phyloP scores from a whole-genome alignment of 2,329 filamentous ascomycete species.

The Aspergillus eucalypticola region DNA sequence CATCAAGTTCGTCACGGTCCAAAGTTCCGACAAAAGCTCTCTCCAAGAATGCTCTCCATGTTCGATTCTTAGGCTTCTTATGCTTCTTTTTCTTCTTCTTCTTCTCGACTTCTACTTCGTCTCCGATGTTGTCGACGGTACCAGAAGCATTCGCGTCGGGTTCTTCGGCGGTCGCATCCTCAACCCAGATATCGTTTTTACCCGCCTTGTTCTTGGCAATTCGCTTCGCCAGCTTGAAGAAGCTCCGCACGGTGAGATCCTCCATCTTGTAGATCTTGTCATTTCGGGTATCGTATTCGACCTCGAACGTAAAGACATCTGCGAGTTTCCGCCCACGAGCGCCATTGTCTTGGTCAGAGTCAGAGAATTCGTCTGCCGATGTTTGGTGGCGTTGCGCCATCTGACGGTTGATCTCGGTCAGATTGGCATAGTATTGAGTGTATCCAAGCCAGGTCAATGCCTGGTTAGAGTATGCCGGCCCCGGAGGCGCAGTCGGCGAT shows the following conservation, averaged over 20 bases:
- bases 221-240: constrained; percentile 74
- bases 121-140: not conserved
- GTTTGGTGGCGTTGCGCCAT: constrained; percentile 37
- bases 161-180: constrained; percentile 20
- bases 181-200: constrained; percentile 28
- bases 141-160: not conserved
- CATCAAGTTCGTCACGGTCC: constrained; percentile 63
- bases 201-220: constrained; percentile 59
- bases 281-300: constrained; percentile 82
- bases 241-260: constrained; percentile 82
- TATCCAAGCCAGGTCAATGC: constrained; percentile 76
- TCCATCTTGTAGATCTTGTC: constrained; percentile 73
- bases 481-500: constrained; percentile 70
- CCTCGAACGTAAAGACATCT: constrained; percentile 69
- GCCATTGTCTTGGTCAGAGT: constrained; percentile 12
- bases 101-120: constrained; percentile 19
- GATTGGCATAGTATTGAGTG: constrained; percentile 89
- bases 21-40: constrained; percentile 79
- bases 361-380: not conserved
- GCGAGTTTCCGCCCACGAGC: constrained; percentile 53
- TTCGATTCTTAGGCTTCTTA: constrained; percentile 55
- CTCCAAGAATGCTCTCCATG: constrained; percentile 75
- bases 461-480: constrained; percentile 88
- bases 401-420: constrained; percentile 85
- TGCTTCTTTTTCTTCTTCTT: constrained; percentile 44